Base-by-base conservation (phyloP, 768 basidiomycete species). In the Polyporus arcularius region DNA sequence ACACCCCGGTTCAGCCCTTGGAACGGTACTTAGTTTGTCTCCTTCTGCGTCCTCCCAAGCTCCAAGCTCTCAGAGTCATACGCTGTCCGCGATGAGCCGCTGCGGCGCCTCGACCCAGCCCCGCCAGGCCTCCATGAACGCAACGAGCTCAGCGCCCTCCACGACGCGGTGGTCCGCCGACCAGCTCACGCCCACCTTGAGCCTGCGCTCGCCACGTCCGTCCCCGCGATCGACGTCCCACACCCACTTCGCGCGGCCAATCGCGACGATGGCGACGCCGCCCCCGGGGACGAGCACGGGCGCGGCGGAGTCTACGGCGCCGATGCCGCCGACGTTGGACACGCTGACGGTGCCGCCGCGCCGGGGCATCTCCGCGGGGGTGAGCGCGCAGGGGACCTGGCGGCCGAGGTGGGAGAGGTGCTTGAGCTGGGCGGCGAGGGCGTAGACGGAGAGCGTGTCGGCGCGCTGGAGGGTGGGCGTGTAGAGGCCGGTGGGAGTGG, bases 111-210 rank as follows among this genome's bases (percentile, higher is more conserved):
- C 92, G 15, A 94, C 89, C 79, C 85, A 92, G 15, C 74, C 77
- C 61, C 92, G 83, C 93, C 93, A 96, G 45, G 80, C 78, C 76
- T 94, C 92, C 61, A 93, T 89, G 71, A 96, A 93, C 64, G 90
- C 92, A 55, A 90, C 92, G 62, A 96, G 71, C 75, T 96, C 93
- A 1, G 92, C 93, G 4, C 93, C 93, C 70, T 96, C 93, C 10
- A 94, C 85, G 7, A 96, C 85, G 15, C 93, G 76, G 73, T 96
- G 94, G 66, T 96, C 93, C 50, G 89, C 93, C 62, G 85, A 86
- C 90, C 93, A 95, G 63, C 88, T 90, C 4, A 93, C 77, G 10
- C 82, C 82, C 41, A 88, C 71, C 74, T 82, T 82, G 41, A 89
- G 71, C 65, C 86, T 76, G 62, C 84, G 74, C 65, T 82, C 80